Evolutionary conservation across 2,329 filamentous ascomycete genomes (phyloP), one percentile per base, ranked within the genome.

Genomic region (Claviceps purpurea): DNA sequence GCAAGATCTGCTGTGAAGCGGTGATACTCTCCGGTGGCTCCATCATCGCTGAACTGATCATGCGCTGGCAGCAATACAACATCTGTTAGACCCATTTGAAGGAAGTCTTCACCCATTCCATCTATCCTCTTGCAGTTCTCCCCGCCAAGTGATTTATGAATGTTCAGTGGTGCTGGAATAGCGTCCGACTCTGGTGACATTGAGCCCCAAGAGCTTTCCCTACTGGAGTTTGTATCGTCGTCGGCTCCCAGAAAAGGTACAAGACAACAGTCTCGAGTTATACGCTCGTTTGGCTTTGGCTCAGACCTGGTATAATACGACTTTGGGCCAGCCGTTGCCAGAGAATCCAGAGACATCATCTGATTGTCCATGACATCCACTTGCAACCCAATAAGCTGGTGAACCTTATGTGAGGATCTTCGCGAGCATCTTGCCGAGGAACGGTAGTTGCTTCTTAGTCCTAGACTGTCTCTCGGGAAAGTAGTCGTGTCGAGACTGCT

Each of bases 331-430:
- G 14, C 41, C 24, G 38, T 49, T 8, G 37, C 38, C n/a, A 26
- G 34, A 14, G 10, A 41, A 6, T 39, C 44, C n/a, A 26, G 34
- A 14, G 10, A 41, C 10, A 42, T 13, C 13, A 44, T 18, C 11
- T 45, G 45, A 16, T 55, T 53, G 20, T 59, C 53, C 56, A 54
- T 54, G 18, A 64, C 54, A 47, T 63, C 61, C n/a, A 72, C 45
- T 42, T 70, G 67, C 30, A 68, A 61, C 1, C 71, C 72, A 5
- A 63, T 73, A 14, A 74, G 62, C 56, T 72, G 68, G 38, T 65
- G 63, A 43, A 73, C 62, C 60, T 74, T 74, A 44, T 62, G 60
- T 0, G 64, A 64, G 0, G 70, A 67, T 1, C 62, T 60, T 10
- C 56, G 58, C 20, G 40, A 48, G 38, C n/a, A 24, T 43, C 47